Percentiles rank a stretch among this genome's conserved stretches.
These are phyloP conservation scores for Podospora conica DNA, from an alignment of 495 filamentous ascomycete genomes.

Conservation along the genomic window DNA sequence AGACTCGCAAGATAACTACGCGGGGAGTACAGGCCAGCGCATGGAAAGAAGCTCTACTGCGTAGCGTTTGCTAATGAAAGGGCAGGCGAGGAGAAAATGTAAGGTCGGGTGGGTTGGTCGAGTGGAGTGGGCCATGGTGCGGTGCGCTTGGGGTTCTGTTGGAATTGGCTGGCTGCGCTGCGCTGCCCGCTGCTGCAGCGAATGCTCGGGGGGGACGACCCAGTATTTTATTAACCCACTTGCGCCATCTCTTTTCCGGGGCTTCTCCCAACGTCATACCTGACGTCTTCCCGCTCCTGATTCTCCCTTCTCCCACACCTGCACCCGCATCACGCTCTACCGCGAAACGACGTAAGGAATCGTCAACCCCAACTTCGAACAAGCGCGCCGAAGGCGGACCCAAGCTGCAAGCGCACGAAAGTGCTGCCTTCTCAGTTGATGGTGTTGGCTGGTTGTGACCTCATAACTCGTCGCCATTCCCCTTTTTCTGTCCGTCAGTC, in stretches of 20 bases:
- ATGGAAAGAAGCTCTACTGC: no score
- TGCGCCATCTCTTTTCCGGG: slow-evolving; percentile 31
- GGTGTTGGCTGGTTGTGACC: slow-evolving; percentile 25
- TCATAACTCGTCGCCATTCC: slow-evolving; percentile 24
- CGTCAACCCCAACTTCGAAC: slow-evolving; percentile 13
- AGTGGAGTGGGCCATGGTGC: neutral
- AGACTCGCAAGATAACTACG: no score
- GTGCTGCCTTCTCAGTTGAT: slow-evolving; percentile 23
- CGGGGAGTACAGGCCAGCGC: no score
- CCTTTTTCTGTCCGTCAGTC: slow-evolving; percentile 8
- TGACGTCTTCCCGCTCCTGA: slow-evolving; percentile 32
- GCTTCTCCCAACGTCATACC: slow-evolving; percentile 32
- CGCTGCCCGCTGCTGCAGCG: neutral
- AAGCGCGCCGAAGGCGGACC: slow-evolving; percentile 11
- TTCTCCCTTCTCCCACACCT: slow-evolving; percentile 25
- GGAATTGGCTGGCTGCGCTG: neutral
- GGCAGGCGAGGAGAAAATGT: neutral
- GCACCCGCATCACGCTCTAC: slow-evolving; percentile 13
- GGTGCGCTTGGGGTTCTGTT: neutral
- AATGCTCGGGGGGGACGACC: slow-evolving; percentile 12
- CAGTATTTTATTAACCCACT: slow-evolving; percentile 30
- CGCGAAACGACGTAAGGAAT: slow-evolving; percentile 26
- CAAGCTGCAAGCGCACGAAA: slow-evolving; percentile 26
- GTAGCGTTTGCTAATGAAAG: neutral
- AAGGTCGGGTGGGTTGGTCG: neutral